phyloP scores from a whole-genome alignment of 768 basidiomycete genomes.

The Pseudohyphozyma bogoriensis region DNA sequence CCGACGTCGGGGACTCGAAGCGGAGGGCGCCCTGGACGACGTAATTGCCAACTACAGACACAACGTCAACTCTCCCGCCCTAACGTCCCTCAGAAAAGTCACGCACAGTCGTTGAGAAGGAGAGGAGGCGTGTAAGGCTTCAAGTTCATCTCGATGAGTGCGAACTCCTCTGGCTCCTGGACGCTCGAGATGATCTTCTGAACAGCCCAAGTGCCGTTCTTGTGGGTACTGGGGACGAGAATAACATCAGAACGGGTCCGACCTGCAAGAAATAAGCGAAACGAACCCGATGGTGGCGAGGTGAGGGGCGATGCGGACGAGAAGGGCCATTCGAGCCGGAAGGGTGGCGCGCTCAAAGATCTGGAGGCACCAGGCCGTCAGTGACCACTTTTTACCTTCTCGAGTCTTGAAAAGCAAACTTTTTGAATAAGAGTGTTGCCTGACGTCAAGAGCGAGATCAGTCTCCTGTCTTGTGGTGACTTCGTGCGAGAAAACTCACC shows the following conservation, averaged over 20 bases:
- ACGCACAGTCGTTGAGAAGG: conserved; percentile 85
- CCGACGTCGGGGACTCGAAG: conserved; percentile 78
- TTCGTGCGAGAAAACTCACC: conserved; percentile 35
- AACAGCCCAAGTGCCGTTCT: conserved; percentile 99
- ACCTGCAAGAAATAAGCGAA: no score
- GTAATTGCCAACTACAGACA: conserved; percentile 39
- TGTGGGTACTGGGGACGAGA: conserved; percentile 54
- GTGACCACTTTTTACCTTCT: not conserved
- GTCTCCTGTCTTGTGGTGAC: not conserved
- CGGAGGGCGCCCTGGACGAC: conserved; percentile 61
- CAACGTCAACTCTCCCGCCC: not conserved
- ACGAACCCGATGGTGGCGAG: conserved; percentile 76
- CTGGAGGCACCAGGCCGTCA: conserved; percentile 47
- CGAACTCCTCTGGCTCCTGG: conserved; percentile 72
- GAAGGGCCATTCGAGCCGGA: conserved; percentile 69
- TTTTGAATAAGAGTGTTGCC: conserved; percentile 63
- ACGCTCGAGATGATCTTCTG: conserved; percentile 99
- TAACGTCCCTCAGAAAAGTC: not conserved
- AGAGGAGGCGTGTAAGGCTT: conserved; percentile 86
- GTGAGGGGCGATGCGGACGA: conserved; percentile 86
- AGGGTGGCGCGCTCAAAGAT: conserved; percentile 82
- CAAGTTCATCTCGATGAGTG: conserved; percentile 72
- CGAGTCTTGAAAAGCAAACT: conserved; percentile 7
- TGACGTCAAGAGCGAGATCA: not conserved
- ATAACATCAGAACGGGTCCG: not conserved